Evolutionary conservation across 805 yeast species (phyloP).

Genomic region (Lipomyces anomalus): DNA sequence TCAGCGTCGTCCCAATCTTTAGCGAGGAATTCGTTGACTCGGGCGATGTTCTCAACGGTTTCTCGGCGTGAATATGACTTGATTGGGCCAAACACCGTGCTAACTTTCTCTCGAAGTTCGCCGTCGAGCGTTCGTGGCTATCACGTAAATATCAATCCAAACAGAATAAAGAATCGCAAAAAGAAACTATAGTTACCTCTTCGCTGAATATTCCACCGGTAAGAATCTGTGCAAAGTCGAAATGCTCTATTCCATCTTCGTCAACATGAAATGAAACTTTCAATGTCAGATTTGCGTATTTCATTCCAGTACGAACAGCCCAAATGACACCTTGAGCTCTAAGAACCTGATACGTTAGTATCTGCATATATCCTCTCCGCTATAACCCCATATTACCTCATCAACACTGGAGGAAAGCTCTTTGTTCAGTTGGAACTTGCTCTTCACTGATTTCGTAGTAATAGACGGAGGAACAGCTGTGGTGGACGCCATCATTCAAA

Average conservation of each 20-base stretch:
- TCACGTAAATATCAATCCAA: no score
- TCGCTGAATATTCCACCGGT: constrained; percentile 18
- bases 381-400: constrained; percentile 6
- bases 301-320: constrained; percentile 18
- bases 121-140: constrained; percentile 17
- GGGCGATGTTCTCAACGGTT: constrained; percentile 12
- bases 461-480: constrained; percentile 17
- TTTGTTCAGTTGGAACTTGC: constrained; percentile 16
- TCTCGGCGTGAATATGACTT: constrained; percentile 3
- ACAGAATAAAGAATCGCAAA: no score
- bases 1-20: constrained; percentile 14
- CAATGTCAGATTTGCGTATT: constrained; percentile 10
- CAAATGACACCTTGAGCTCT: constrained; percentile 19
- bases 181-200: no score
- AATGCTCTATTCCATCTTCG: constrained; percentile 9
- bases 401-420: constrained; percentile 12
- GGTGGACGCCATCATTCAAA: not conserved
- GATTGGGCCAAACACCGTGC: constrained; percentile 22
- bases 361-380: not conserved
- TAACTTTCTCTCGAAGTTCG: constrained; percentile 7
- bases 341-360: constrained; percentile 10
- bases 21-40: constrained; percentile 9
- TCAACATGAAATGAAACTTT: constrained; percentile 1
- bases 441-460: constrained; percentile 9
- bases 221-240: constrained; percentile 15